Conservation (phyloP, 2,329 filamentous ascomycete species). For the Fusarium brevicatenulatum region DNA sequence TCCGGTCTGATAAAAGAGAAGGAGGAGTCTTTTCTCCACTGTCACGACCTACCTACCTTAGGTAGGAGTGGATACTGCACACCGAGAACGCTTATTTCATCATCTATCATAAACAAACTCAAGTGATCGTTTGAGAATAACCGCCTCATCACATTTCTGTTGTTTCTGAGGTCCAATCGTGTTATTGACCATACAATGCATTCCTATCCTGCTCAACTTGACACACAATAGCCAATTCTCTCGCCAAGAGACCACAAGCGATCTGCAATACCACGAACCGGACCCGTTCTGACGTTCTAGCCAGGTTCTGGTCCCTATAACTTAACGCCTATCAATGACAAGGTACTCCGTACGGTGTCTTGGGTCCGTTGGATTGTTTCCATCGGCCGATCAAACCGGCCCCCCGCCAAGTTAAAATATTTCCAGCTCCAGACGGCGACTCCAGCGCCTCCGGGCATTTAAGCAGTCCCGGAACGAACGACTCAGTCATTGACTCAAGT, state of each 20-base stretch:
- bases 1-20: not conserved
- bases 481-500: slow-evolving; percentile 11
- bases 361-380: slow-evolving; percentile 12
- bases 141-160: not conserved
- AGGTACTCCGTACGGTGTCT: not conserved
- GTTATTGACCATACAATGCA: not conserved
- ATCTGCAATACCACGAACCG: slow-evolving; percentile 23
- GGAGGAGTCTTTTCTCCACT: not conserved
- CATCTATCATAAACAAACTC: not conserved
- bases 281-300: slow-evolving; percentile 24
- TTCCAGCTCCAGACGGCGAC: slow-evolving; percentile 27
- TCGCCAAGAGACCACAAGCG: not conserved
- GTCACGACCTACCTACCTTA: not conserved
- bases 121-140: not conserved
- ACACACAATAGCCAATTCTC: not conserved
- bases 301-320: slow-evolving; percentile 16
- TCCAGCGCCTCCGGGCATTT: slow-evolving; percentile 20
- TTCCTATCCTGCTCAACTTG: not conserved
- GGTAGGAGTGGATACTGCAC: not conserved
- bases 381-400: slow-evolving; percentile 42
- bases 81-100: not conserved
- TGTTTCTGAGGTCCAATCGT: not conserved
- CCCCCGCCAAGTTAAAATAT: slow-evolving; percentile 31
- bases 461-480: slow-evolving; percentile 2
- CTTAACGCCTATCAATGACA: not conserved